Evolutionary conservation across 805 yeast species (phyloP).

Genomic region (Debaryomyces hansenii): DNA sequence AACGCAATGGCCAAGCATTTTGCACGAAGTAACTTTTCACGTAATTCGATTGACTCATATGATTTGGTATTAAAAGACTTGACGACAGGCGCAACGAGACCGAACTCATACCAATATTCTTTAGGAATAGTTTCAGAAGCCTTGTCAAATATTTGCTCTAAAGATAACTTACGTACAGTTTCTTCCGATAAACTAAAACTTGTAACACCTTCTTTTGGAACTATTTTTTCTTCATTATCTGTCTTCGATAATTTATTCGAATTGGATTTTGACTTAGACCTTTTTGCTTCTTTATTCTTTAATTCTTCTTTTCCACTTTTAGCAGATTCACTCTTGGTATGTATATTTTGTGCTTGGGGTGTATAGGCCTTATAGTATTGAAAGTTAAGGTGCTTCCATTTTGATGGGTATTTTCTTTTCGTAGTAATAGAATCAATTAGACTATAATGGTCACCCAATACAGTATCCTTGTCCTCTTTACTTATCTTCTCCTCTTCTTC

Average conservation of each 20-base stretch:
- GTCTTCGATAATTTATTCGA: neutral
- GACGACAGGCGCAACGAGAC: conserved; percentile 60
- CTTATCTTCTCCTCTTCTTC: conserved; percentile 10
- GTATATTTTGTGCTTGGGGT: conserved; percentile 7
- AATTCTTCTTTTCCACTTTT: conserved; percentile 5
- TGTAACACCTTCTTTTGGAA: conserved; percentile 46
- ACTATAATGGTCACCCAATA: conserved; percentile 42
- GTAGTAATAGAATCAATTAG: conserved; percentile 46
- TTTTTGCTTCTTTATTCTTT: conserved; percentile 2
- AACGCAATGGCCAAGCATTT: conserved; percentile 71
- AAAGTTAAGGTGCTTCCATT: conserved; percentile 57
- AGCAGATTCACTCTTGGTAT: conserved; percentile 9
- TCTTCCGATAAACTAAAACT: conserved; percentile 55
- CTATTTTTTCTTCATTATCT: neutral
- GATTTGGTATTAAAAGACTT: conserved; percentile 68
- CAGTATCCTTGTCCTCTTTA: conserved; percentile 8
- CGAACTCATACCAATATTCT: conserved; percentile 63
- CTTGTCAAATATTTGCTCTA: conserved; percentile 64
- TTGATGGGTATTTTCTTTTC: conserved; percentile 48
- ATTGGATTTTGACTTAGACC: conserved; percentile 3
- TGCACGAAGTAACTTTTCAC: conserved; percentile 59
- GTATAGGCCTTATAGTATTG: conserved; percentile 39
- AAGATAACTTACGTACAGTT: conserved; percentile 51
- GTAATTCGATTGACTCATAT: conserved; percentile 50
- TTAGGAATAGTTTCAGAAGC: conserved; percentile 59